phyloP scores from a whole-genome alignment of 306 rosid genomes.

The Quercus ilex region DNA sequence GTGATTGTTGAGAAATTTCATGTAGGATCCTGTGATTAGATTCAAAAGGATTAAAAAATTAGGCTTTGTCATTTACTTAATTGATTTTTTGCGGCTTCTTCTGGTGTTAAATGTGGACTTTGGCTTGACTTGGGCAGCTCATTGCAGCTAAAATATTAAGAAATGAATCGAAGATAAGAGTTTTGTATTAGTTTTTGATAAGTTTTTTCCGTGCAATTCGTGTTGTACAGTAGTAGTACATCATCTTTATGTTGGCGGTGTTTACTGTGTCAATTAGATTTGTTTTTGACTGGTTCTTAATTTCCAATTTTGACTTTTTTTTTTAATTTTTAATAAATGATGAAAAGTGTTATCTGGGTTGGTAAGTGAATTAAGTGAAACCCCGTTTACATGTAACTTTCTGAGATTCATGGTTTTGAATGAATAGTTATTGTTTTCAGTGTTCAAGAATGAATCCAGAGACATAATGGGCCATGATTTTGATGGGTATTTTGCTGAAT shows the following conservation, averaged over 20 bases:
- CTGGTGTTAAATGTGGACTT: background rate
- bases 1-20: too few relatives aligned
- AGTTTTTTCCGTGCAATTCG: background rate
- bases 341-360: background rate
- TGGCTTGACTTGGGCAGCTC: background rate
- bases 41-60: too few relatives aligned
- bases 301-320: background rate
- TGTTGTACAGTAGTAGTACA: background rate
- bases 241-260: background rate
- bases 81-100: too few relatives aligned
- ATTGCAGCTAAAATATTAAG: background rate
- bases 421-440: background rate
- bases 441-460: conserved; percentile 5
- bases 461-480: background rate
- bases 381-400: too few relatives aligned
- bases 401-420: too few relatives aligned
- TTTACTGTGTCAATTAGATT: background rate
- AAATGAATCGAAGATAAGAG: background rate
- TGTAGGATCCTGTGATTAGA: too few relatives aligned
- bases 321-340: background rate
- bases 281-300: background rate
- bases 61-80: too few relatives aligned
- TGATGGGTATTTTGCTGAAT: background rate
- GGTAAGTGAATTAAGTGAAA: background rate
- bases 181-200: background rate